Evolutionary conservation across 2,329 filamentous ascomycete genomes (phyloP), one percentile per base, ranked within the genome.

Genomic region (Helotiales sp.): DNA sequence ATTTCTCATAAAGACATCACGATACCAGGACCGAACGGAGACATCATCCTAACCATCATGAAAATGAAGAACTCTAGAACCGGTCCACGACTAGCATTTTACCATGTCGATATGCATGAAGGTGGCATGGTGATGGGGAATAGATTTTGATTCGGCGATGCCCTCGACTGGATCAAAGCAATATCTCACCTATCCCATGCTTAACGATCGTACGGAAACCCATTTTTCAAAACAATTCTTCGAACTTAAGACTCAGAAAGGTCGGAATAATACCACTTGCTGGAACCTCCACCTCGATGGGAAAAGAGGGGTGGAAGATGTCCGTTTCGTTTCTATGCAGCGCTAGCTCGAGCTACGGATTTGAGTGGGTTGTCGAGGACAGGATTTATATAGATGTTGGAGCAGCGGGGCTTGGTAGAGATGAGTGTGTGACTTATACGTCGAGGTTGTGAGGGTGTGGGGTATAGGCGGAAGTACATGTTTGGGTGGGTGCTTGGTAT

Each of bases 141-240:
- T 15, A 36, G 33, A 36, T 36, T 36, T 36, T 12, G 9, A 5
- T 8, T 36, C 13, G 33, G 33, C 13, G 33, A 15, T n/a, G 33
- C 7, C 10, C 6, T 36, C 6, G 33, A 36, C 5, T 36, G 33
- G 33, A n/a, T 36, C 8, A 36, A 36, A 15, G 33, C 71, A 75
- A 34, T 71, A 74, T 22, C 67, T 78, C 1, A 63, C 74, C n/a
- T 75, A 71, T 49, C 73, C 75, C 8, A 76, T 77, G 75, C 63
- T 56, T 5, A 74, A 77, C 57, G 73, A 77, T 59, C 68, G 75
- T 33, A 70, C 67, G 52, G 58, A 63, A 9, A 69, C 69, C 17
- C 52, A 67, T 10, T 71, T 68, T 1, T 36, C 27, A 4, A 40
- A 69, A 31, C 69, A 74, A 44, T 72, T 63, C 61, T 65, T 64